These are phyloP conservation scores for Daldinia sp. DNA, from an alignment of 2,329 filamentous ascomycete genomes.

Conservation along the genomic window DNA sequence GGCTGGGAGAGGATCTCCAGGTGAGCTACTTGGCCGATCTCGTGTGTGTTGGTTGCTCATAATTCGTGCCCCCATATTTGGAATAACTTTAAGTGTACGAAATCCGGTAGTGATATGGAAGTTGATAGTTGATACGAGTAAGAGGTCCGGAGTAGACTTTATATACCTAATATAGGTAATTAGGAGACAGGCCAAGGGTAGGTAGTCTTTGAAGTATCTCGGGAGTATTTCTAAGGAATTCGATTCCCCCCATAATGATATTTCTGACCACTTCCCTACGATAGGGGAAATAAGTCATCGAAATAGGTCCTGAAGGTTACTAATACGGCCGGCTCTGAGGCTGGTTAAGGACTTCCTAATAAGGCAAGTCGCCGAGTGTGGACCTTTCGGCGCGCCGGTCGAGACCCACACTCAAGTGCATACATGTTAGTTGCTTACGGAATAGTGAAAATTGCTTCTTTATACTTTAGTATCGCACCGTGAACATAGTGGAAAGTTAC, in stretches of 20 bases:
- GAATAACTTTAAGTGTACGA: background rate
- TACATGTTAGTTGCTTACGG: too few relatives aligned
- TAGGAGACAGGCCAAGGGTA: too few relatives aligned
- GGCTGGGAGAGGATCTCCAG: background rate
- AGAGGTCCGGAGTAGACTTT: background rate
- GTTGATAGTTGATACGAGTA: background rate
- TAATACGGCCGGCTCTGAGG: background rate
- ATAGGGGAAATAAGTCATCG: background rate
- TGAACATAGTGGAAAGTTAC: too few relatives aligned
- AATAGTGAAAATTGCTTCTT: too few relatives aligned
- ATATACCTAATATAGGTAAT: too few relatives aligned
- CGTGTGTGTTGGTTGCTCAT: background rate
- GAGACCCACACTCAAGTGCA: too few relatives aligned
- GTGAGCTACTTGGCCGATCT: background rate
- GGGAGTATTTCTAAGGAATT: background rate
- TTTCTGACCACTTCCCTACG: background rate
- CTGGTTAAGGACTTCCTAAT: background rate
- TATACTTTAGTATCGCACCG: too few relatives aligned
- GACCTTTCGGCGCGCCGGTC: too few relatives aligned
- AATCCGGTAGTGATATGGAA: background rate
- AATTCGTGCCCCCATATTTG: background rate
- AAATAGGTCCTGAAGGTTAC: background rate
- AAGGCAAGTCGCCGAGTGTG: slow-evolving; percentile 4
- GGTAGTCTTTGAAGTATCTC: background rate
- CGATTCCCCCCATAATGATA: background rate